phyloP scores from a whole-genome alignment of 1,284 basidiomycete genomes.

The Fomes fomentarius region DNA sequence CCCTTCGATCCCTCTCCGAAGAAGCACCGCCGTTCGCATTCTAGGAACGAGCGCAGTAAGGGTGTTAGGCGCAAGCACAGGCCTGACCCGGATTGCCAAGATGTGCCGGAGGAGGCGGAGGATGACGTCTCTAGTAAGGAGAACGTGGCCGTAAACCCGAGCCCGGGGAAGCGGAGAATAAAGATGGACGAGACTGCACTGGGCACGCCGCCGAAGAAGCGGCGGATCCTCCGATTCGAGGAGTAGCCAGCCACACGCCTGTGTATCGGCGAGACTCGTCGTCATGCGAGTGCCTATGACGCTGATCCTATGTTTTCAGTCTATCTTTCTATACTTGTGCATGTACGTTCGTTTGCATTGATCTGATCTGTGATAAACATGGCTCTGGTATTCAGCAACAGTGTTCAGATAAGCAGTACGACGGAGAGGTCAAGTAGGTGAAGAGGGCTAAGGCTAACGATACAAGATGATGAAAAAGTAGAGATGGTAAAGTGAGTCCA shows the following conservation, averaged over 20 bases:
- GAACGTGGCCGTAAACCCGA: slow-evolving; percentile 6
- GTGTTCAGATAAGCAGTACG: too few species aligned
- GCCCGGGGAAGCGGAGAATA: slow-evolving; percentile 16
- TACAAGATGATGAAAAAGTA: slow-evolving; percentile 14
- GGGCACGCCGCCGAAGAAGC: slow-evolving; percentile 22
- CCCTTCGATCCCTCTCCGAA: slow-evolving; percentile 69
- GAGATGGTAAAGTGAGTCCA: slow-evolving; percentile 11
- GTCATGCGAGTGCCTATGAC: too few species aligned
- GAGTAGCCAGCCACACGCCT: not conserved
- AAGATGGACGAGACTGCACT: slow-evolving; percentile 11
- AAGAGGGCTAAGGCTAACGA: slow-evolving; percentile 11
- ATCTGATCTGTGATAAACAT: not conserved
- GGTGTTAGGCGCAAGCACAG: slow-evolving; percentile 11
- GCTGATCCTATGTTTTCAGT: not conserved
- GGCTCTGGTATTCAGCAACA: too few species aligned
- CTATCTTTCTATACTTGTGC: not conserved
- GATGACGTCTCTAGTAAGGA: slow-evolving; percentile 17
- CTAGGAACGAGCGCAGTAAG: slow-evolving; percentile 27
- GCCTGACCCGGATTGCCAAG: slow-evolving; percentile 1
- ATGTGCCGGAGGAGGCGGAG: slow-evolving; percentile 5
- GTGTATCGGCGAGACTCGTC: not conserved
- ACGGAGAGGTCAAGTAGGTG: not conserved
- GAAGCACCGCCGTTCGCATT: slow-evolving; percentile 41
- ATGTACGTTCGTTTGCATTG: not conserved
- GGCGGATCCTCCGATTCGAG: slow-evolving; percentile 17